Evolutionary conservation across 371 early-diverging fungal species (phyloP).

Genomic region (Blyttiomyces sp.): DNA sequence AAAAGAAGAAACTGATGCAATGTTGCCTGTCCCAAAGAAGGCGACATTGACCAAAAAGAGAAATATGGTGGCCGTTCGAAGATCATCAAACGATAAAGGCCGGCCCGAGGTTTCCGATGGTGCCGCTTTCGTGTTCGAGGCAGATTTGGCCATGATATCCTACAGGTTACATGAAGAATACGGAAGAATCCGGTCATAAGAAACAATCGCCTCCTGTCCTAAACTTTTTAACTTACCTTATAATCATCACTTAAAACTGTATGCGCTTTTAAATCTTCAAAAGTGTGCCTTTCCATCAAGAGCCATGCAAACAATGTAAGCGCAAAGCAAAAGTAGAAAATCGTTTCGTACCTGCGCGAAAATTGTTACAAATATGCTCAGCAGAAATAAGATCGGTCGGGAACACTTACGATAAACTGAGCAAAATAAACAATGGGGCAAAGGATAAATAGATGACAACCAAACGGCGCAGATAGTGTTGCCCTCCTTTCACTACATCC

Average conservation of each 20-base stretch:
- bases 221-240: slow-evolving; percentile 8
- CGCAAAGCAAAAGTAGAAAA: slow-evolving; percentile 84
- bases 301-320: slow-evolving; percentile 76
- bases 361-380: not conserved
- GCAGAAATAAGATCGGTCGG: not conserved
- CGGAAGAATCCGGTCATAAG: no score
- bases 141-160: slow-evolving; percentile 8
- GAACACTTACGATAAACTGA: slow-evolving; percentile 71
- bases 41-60: slow-evolving; percentile 87
- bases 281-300: slow-evolving; percentile 62
- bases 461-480: slow-evolving; percentile 76
- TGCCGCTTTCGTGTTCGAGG: no score
- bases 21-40: slow-evolving; percentile 96
- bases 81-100: slow-evolving; percentile 53
- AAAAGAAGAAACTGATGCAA: slow-evolving; percentile 86
- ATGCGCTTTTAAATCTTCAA: slow-evolving; percentile 1
- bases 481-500: slow-evolving; percentile 38
- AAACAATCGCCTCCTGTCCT: not conserved
- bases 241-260: slow-evolving; percentile 13
- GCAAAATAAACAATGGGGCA: slow-evolving; percentile 78
- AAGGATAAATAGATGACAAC: slow-evolving; percentile 79
- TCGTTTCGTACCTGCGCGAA: slow-evolving; percentile 62
- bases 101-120: no score
- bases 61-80: slow-evolving; percentile 73
- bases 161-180: no score